Conservation (phyloP, 768 basidiomycete species). For the Xanthoconium purpureum region DNA sequence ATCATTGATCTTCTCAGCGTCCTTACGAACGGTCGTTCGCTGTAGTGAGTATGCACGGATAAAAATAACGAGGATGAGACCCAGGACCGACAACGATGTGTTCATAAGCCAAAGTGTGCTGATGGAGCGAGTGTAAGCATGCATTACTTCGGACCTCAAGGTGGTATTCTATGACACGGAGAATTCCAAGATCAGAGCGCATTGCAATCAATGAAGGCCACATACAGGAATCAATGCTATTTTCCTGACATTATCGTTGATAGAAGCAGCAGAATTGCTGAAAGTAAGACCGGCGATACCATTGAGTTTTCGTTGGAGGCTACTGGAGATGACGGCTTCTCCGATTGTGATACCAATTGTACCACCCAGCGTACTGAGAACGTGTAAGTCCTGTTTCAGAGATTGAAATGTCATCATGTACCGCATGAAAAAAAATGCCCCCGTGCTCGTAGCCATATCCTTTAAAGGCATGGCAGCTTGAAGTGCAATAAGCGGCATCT, state of each 20-base stretch:
- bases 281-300: conserved; percentile 26
- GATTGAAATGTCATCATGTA: conserved; percentile 4
- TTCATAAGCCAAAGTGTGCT: conserved; percentile 41
- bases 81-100: conserved; percentile 30
- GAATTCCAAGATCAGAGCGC: conserved; percentile 8
- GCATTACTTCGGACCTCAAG: conserved; percentile 32
- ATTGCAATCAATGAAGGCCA: neutral
- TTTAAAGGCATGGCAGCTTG: conserved; percentile 46
- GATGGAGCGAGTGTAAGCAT: conserved; percentile 37
- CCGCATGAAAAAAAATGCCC: conserved; percentile 35
- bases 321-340: conserved; percentile 66
- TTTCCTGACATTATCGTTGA: conserved; percentile 46
- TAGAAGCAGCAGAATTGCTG: conserved; percentile 41
- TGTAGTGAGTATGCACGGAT: conserved; percentile 37
- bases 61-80: conserved; percentile 33
- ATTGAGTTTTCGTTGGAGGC: conserved; percentile 25
- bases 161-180: conserved; percentile 24
- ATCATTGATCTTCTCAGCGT: conserved; percentile 21
- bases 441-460: conserved; percentile 44
- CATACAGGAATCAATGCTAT: conserved; percentile 36
- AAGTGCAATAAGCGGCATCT: conserved; percentile 35
- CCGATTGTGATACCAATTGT: conserved; percentile 74
- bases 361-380: conserved; percentile 59
- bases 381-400: neutral
- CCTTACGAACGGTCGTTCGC: conserved; percentile 20